Conservation (phyloP, 2,329 filamentous ascomycete genomes). For the Pestalotiopsis sp. region DNA sequence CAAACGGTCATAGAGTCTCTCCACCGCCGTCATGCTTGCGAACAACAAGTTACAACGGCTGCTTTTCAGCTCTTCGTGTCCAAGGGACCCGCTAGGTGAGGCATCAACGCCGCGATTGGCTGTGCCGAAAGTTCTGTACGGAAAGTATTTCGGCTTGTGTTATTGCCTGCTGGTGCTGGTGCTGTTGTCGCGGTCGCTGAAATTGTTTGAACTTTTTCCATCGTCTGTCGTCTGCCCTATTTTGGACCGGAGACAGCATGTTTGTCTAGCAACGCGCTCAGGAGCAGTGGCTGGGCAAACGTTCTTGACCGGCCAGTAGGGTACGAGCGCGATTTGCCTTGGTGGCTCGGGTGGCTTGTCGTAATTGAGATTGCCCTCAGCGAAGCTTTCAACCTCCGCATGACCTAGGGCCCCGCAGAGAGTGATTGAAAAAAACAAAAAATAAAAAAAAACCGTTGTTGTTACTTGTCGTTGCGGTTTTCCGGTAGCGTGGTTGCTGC, state of each 20-base stretch:
- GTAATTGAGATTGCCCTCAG: constrained; percentile 7
- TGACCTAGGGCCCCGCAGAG: background rate
- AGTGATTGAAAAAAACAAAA: background rate
- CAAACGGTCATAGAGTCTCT: constrained; percentile 12
- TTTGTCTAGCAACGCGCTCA: no score
- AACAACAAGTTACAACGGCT: background rate
- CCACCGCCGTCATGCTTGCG: constrained; percentile 14
- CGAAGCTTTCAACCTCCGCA: constrained; percentile 1
- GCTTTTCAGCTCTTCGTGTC: background rate
- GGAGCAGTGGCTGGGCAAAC: background rate
- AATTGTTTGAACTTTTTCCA: background rate
- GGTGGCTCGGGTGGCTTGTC: background rate
- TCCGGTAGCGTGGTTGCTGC: background rate
- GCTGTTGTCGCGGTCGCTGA: background rate
- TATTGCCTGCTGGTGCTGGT: background rate
- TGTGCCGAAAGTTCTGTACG: background rate
- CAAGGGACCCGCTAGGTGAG: background rate
- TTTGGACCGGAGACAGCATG: no score
- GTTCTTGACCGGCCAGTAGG: background rate
- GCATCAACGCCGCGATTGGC: background rate
- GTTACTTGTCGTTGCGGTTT: background rate
- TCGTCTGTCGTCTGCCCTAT: background rate
- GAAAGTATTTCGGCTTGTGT: background rate
- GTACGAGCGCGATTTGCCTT: background rate
- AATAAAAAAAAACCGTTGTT: background rate